Conservation (phyloP, 192 early-diverging fungal genomes). For the Coemansia sp. region DNA sequence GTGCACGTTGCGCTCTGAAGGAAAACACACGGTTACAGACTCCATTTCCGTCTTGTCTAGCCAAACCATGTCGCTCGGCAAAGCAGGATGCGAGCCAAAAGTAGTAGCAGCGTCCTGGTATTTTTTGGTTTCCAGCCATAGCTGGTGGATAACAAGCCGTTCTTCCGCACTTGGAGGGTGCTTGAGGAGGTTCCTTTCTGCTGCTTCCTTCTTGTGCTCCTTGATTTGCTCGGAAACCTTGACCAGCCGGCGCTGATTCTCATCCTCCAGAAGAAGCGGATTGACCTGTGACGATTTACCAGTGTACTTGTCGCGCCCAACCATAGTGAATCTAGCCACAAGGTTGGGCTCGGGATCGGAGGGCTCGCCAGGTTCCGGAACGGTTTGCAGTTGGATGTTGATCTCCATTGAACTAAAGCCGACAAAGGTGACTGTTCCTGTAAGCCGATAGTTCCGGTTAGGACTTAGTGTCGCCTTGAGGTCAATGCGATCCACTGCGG, state of each 20-base stretch:
- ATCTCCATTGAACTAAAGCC: conserved; percentile 90
- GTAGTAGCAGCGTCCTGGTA: conserved; percentile 55
- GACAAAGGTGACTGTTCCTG: conserved; percentile 80
- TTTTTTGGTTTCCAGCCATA: conserved; percentile 71
- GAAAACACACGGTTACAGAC: conserved; percentile 66
- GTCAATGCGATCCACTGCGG: conserved; percentile 85
- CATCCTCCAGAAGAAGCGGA: conserved; percentile 69
- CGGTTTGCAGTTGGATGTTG: conserved; percentile 64
- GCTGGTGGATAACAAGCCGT: conserved; percentile 73
- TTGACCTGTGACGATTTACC: conserved; percentile 71
- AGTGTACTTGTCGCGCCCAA: conserved; percentile 70
- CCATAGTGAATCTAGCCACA: conserved; percentile 87
- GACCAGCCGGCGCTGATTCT: conserved; percentile 70
- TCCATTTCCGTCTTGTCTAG: conserved; percentile 78
- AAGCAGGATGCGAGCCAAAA: conserved; percentile 23
- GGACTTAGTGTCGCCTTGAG: conserved; percentile 63
- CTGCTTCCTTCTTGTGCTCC: conserved; percentile 54
- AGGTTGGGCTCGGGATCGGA: conserved; percentile 61
- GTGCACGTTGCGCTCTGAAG: conserved; percentile 82
- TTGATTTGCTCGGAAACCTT: conserved; percentile 68
- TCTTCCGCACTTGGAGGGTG: conserved; percentile 78
- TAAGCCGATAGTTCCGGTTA: conserved; percentile 71
- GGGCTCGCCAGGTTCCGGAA: conserved; percentile 36
- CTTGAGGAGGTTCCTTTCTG: conserved; percentile 59
- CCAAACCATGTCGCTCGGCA: conserved; percentile 62